Percentiles rank a stretch among this genome's conserved stretches.
phyloP scores from a whole-genome alignment of 306 rosid species.

The Begonia loranthoides region DNA sequence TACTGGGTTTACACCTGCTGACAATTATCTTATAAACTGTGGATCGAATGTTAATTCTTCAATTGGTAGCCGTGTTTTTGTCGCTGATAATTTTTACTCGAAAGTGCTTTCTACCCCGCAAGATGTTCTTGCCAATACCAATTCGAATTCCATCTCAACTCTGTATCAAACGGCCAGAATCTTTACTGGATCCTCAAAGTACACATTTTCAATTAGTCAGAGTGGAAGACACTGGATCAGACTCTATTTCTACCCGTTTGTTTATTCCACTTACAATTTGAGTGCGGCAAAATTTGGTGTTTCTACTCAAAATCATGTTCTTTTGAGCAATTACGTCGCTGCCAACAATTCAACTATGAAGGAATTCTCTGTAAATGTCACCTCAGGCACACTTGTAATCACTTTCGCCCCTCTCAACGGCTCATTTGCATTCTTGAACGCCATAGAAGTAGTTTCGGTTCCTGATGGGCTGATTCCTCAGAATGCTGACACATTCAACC shows the following conservation, averaged over 20 bases:
- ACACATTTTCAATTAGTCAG: conserved; percentile 38
- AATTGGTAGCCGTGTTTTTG: conserved; percentile 40
- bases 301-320: conserved; percentile 28
- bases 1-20: conserved; percentile 38
- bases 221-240: conserved; percentile 89
- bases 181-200: conserved; percentile 48
- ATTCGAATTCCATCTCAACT: conserved; percentile 21
- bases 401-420: conserved; percentile 31
- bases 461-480: conserved; percentile 48
- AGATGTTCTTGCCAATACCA: conserved; percentile 39
- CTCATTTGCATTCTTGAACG: conserved; percentile 63
- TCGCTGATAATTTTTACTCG: conserved; percentile 40
- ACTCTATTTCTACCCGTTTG: conserved; percentile 63
- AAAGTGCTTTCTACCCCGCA: conserved; percentile 45
- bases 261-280: conserved; percentile 24
- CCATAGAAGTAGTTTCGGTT: conserved; percentile 67
- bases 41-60: conserved; percentile 36
- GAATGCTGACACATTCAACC: conserved; percentile 18
- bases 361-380: conserved; percentile 49
- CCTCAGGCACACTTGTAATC: conserved; percentile 38
- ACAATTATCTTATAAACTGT: conserved; percentile 76
- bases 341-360: conserved; percentile 24
- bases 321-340: conserved; percentile 44
- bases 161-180: conserved; percentile 68
- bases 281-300: conserved; percentile 46